Percentiles rank a stretch among this genome's conserved stretches.
These are phyloP conservation scores for Aspergillus brunneoviolaceus DNA, from an alignment of 2,329 filamentous ascomycete species.

Conservation along the genomic window DNA sequence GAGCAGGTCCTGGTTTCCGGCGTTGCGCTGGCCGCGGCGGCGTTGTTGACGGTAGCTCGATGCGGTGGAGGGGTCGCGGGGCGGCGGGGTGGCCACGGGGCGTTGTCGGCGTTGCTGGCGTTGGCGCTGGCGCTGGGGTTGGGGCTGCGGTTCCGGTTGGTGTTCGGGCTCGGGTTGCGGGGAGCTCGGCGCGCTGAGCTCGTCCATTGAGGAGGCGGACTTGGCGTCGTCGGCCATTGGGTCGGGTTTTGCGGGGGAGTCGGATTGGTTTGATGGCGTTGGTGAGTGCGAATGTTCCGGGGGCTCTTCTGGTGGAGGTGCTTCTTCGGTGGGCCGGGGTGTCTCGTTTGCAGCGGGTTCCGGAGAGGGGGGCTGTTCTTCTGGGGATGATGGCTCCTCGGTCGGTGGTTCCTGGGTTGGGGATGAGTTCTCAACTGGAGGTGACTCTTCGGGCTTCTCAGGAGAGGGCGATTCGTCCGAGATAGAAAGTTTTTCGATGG, in stretches of 20 bases:
- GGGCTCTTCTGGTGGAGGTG: neutral
- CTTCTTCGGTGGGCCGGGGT: neutral
- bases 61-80: slow-evolving; percentile 38
- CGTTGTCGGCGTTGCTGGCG: slow-evolving; percentile 9
- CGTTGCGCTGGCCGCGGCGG: slow-evolving; percentile 47
- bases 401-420: too few relatives aligned
- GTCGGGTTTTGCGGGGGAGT: neutral
- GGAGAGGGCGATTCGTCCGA: neutral
- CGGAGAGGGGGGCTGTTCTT: too few relatives aligned
- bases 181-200: slow-evolving; percentile 27
- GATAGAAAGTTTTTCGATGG: too few relatives aligned
- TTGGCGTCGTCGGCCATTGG: slow-evolving; percentile 12
- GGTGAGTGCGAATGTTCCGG: neutral
- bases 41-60: slow-evolving; percentile 55
- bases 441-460: neutral
- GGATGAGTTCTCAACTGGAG: too few relatives aligned
- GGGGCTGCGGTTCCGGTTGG: slow-evolving; percentile 37
- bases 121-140: slow-evolving; percentile 48
- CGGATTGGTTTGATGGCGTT: neutral
- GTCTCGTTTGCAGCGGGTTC: too few relatives aligned
- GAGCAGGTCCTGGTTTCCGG: slow-evolving; percentile 41
- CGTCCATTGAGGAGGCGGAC: slow-evolving; percentile 5
- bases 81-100: slow-evolving; percentile 14
- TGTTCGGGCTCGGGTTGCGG: slow-evolving; percentile 34
- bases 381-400: too few relatives aligned